phyloP scores from a whole-genome alignment of 2,329 filamentous ascomycete genomes.

The Escovopsis sp. region DNA sequence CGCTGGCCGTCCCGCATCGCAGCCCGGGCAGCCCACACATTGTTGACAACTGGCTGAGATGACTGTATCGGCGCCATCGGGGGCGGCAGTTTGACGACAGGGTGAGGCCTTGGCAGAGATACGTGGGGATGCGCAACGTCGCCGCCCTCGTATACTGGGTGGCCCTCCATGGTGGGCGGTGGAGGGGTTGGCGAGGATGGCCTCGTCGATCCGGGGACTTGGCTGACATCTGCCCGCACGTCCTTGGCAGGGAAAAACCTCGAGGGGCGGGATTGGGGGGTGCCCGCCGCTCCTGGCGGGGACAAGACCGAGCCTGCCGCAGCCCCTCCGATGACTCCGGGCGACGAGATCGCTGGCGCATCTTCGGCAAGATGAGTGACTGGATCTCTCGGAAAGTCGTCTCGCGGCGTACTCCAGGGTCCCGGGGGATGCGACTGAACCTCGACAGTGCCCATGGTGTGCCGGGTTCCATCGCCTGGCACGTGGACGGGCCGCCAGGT shows the following conservation, averaged over 20 bases:
- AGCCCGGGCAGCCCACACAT: constrained; percentile 21
- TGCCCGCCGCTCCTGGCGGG: constrained; percentile 14
- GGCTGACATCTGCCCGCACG: constrained; percentile 24
- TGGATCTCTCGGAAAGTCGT: constrained; percentile 9
- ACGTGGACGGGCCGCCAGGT: constrained; percentile 34
- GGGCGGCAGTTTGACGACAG: constrained; percentile 70
- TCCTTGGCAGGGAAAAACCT: constrained; percentile 47
- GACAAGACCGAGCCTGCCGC: constrained; percentile 13
- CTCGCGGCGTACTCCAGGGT: constrained; percentile 17
- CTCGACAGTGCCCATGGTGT: constrained; percentile 11
- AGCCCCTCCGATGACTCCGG: constrained; percentile 16
- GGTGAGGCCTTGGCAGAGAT: constrained; percentile 51
- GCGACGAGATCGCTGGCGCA: constrained; percentile 7
- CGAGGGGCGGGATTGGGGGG: constrained; percentile 36
- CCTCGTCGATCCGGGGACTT: constrained; percentile 23
- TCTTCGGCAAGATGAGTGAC: constrained; percentile 9
- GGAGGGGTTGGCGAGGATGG: constrained; percentile 52
- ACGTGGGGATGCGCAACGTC: constrained; percentile 51
- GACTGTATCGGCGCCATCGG: constrained; percentile 14
- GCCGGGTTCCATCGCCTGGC: constrained; percentile 21
- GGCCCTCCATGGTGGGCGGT: constrained; percentile 52
- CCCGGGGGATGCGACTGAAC: constrained; percentile 13
- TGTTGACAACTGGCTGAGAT: constrained; percentile 12
- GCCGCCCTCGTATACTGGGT: constrained; percentile 53
- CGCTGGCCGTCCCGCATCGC: constrained; percentile 16